phyloP scores from a whole-genome alignment of 2,329 filamentous ascomycete genomes.

The Aspergillus uvarum region DNA sequence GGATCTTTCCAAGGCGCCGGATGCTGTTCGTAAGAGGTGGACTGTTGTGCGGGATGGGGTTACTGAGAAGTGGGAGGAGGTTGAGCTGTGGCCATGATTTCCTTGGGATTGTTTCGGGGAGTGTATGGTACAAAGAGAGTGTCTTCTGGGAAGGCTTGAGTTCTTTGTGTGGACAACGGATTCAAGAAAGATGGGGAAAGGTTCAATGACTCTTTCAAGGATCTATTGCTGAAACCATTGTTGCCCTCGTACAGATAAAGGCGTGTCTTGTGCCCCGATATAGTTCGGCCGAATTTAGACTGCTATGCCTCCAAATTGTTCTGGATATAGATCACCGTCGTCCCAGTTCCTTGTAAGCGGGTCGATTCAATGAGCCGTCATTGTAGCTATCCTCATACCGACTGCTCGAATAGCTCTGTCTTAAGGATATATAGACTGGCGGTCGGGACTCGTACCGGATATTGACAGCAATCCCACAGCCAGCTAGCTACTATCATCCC shows the following conservation, averaged over 20 bases:
- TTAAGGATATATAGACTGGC: not conserved
- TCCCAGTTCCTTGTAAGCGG: not conserved
- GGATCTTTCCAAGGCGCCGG: constrained; percentile 67
- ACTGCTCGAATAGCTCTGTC: not conserved
- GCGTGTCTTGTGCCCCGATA: not conserved
- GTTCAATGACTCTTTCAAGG: not conserved
- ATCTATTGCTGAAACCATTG: no score
- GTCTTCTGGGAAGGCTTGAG: not conserved
- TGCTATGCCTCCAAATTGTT: not conserved
- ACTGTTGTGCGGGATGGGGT: constrained; percentile 53
- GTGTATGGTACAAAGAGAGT: not conserved
- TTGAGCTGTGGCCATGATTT: constrained; percentile 65
- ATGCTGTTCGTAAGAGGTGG: constrained; percentile 66
- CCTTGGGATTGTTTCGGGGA: no score
- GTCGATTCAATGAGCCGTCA: no score
- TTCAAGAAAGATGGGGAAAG: not conserved
- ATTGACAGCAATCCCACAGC: not conserved
- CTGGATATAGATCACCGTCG: not conserved
- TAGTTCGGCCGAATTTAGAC: not conserved
- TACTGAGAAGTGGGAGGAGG: constrained; percentile 59
- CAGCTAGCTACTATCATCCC: not conserved
- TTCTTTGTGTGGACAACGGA: not conserved
- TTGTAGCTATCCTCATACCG: not conserved
- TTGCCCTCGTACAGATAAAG: not conserved
- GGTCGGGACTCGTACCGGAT: not conserved